Percentiles rank a stretch among this genome's conserved stretches.
Evolutionary conservation across 2,329 filamentous ascomycete species (phyloP).

Genomic region (Trichoderma lentiforme): DNA sequence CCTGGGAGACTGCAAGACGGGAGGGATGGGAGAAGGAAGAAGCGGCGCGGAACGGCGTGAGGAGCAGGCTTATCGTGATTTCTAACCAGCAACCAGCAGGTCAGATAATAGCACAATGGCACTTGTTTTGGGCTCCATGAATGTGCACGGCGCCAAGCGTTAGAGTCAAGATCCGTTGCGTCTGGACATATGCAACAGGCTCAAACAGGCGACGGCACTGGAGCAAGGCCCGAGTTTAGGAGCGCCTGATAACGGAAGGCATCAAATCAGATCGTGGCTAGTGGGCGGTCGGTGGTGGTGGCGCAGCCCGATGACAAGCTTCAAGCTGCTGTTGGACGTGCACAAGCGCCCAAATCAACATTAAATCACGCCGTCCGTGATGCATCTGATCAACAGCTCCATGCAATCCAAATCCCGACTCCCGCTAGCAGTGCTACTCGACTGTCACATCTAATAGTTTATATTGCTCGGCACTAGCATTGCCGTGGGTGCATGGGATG

Average conservation of each 20-base stretch:
- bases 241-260: neutral
- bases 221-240: neutral
- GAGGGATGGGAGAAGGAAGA: neutral
- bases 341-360: neutral
- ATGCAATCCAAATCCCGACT: neutral
- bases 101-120: slow-evolving; percentile 6
- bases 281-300: neutral
- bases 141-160: slow-evolving; percentile 11
- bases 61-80: slow-evolving; percentile 12
- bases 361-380: neutral
- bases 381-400: neutral
- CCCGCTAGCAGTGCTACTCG: neutral
- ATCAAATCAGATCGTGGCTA: slow-evolving; percentile 7
- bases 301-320: neutral
- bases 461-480: slow-evolving; percentile 3
- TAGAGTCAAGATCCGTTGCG: slow-evolving; percentile 6
- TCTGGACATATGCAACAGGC: slow-evolving; percentile 15
- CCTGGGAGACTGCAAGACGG: neutral
- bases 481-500: neutral
- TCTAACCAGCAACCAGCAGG: neutral
- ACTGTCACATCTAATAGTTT: neutral
- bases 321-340: neutral
- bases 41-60: slow-evolving; percentile 7
- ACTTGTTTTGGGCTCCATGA: slow-evolving; percentile 3
- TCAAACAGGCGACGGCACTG: neutral